Evolutionary conservation across 495 filamentous ascomycete genomes (phyloP).

Genomic region (Hypoxylon cercidicola): DNA sequence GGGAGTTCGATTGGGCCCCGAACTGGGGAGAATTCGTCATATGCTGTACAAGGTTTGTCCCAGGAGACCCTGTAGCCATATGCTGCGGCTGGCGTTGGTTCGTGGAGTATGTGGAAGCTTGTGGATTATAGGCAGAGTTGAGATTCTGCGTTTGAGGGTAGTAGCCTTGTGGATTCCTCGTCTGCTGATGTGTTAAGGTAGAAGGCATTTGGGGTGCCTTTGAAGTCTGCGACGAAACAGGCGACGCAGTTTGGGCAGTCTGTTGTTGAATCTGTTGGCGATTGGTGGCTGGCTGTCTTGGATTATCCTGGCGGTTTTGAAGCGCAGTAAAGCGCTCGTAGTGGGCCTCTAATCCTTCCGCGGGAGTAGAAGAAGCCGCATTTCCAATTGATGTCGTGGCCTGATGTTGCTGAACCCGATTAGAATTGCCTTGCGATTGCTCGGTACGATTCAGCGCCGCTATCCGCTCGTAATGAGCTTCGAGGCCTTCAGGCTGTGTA

Average conservation of each 20-base stretch:
- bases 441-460: conserved; percentile 40
- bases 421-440: conserved; percentile 35
- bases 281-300: conserved; percentile 30
- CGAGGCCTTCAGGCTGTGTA: conserved; percentile 42
- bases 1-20: conserved; percentile 49
- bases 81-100: conserved; percentile 58
- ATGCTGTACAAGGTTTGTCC: conserved; percentile 48
- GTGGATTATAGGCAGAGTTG: conserved; percentile 41
- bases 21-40: conserved; percentile 58
- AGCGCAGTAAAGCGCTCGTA: conserved; percentile 53
- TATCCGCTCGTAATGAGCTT: conserved; percentile 43
- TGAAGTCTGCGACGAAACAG: conserved; percentile 41
- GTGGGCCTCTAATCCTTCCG: conserved; percentile 54
- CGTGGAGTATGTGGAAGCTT: conserved; percentile 46
- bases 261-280: conserved; percentile 49
- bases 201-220: conserved; percentile 46
- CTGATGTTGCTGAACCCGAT: conserved; percentile 41
- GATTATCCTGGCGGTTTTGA: conserved; percentile 38
- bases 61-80: conserved; percentile 49
- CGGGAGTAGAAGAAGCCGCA: conserved; percentile 31
- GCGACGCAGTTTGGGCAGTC: conserved; percentile 43
- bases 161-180: conserved; percentile 40
- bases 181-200: conserved; percentile 42
- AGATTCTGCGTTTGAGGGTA: conserved; percentile 42
- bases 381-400: conserved; percentile 27